Conservation (phyloP, 2,329 filamentous ascomycete species). For the Rhynchosporium secalis region DNA sequence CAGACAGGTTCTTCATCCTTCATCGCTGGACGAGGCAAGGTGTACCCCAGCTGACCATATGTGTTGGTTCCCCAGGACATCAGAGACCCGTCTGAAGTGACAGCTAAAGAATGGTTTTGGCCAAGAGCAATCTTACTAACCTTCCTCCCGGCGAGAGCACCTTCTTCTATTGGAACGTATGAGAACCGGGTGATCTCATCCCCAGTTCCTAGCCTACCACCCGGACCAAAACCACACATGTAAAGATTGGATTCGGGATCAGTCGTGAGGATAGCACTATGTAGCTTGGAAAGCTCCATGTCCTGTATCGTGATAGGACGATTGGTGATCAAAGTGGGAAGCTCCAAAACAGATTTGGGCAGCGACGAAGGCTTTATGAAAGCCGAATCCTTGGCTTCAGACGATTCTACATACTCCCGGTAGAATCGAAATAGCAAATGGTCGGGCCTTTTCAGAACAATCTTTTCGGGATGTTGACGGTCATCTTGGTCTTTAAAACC, state of each 20-base stretch:
- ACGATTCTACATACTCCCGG: constrained; percentile 59
- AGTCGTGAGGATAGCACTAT: constrained; percentile 83
- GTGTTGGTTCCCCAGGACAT: constrained; percentile 94
- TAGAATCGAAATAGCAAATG: constrained; percentile 75
- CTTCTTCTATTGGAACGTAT: constrained; percentile 79
- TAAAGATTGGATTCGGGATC: constrained; percentile 91
- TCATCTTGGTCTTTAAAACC: constrained; percentile 96
- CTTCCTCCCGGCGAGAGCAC: constrained; percentile 70
- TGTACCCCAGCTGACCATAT: constrained; percentile 83
- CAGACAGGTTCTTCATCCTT: constrained; percentile 84
- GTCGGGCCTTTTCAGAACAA: constrained; percentile 73
- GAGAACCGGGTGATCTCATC: constrained; percentile 87
- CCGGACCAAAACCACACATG: constrained; percentile 87
- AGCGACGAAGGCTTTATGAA: constrained; percentile 31
- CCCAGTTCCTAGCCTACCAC: constrained; percentile 84
- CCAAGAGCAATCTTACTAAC: constrained; percentile 79
- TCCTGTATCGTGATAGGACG: constrained; percentile 76
- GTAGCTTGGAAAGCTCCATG: constrained; percentile 84
- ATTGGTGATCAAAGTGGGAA: constrained; percentile 73
- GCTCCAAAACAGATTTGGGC: constrained; percentile 45
- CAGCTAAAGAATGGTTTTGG: constrained; percentile 85
- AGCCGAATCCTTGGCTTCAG: constrained; percentile 25
- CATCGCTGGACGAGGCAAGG: constrained; percentile 63
- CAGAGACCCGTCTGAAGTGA: constrained; percentile 83
- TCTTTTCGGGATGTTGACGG: constrained; percentile 86